Evolutionary conservation across 768 basidiomycete species (phyloP).

Genomic region (Trametes villosa): DNA sequence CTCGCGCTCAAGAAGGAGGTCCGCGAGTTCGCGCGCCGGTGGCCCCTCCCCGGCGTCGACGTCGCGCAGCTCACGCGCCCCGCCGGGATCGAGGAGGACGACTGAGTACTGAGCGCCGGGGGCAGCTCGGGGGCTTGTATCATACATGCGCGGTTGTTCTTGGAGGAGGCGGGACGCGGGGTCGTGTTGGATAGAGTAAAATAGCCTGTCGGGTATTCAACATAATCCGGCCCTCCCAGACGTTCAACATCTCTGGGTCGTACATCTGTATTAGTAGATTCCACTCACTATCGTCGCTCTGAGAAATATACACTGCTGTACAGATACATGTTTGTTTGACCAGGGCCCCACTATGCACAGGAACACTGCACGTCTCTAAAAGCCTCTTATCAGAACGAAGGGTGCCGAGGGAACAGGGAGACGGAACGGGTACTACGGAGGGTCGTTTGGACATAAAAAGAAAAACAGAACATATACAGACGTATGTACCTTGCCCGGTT

Average conservation of each 20-base stretch:
- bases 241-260: slow-evolving; percentile 32
- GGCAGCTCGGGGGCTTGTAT: background rate
- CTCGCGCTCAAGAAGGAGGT: slow-evolving; percentile 82
- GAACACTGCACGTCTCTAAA: no score
- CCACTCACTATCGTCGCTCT: slow-evolving; percentile 19
- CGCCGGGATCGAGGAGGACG: slow-evolving; percentile 63
- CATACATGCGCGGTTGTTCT: slow-evolving; percentile 4
- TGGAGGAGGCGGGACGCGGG: background rate
- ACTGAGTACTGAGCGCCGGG: slow-evolving; percentile 17
- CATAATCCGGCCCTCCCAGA: slow-evolving; percentile 46
- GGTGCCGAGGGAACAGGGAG: no score
- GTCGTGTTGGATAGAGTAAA: slow-evolving; percentile 34
- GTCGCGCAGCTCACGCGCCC: slow-evolving; percentile 52
- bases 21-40: slow-evolving; percentile 75
- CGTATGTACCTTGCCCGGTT: background rate
- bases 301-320: background rate
- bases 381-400: no score
- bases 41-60: slow-evolving; percentile 92
- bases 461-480: background rate
- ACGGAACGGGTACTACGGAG: no score
- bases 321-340: background rate
- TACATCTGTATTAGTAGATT: slow-evolving; percentile 25
- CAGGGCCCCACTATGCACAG: no score
- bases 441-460: no score
- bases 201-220: slow-evolving; percentile 52